phyloP scores from a whole-genome alignment of 768 basidiomycete genomes.

The Russula sp. region DNA sequence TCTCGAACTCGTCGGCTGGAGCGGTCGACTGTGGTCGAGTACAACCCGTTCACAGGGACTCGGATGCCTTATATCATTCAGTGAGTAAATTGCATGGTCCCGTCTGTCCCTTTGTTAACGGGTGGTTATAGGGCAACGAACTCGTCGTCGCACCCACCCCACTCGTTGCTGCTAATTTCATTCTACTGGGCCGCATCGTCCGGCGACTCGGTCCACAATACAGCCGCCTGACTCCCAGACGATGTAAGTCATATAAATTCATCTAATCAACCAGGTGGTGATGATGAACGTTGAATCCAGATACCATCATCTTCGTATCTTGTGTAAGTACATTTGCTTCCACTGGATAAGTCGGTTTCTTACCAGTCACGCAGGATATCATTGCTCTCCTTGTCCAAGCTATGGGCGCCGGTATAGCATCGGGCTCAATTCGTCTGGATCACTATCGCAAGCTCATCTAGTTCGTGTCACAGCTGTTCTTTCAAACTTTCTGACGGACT shows the following conservation, averaged over 20 bases:
- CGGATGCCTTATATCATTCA: constrained; percentile 22
- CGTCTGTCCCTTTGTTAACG: neutral
- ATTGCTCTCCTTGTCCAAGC: constrained; percentile 23
- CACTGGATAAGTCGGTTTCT: neutral
- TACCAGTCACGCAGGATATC: constrained; percentile 23
- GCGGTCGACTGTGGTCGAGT: constrained; percentile 26
- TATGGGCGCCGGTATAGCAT: constrained; percentile 24
- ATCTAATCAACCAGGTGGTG: neutral
- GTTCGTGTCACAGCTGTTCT: neutral
- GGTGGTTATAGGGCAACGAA: constrained; percentile 3
- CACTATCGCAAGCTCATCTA: neutral
- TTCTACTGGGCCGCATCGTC: constrained; percentile 28
- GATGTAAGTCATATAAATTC: constrained; percentile 14
- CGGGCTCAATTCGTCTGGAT: neutral
- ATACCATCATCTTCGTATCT: constrained; percentile 21
- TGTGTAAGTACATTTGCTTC: constrained; percentile 12
- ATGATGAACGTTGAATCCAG: constrained; percentile 5
- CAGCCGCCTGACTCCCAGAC: constrained; percentile 25
- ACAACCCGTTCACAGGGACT: constrained; percentile 14
- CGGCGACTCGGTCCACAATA: constrained; percentile 23
- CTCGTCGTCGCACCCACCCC: constrained; percentile 27
- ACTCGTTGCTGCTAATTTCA: constrained; percentile 28
- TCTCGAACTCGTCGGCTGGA: constrained; percentile 26
- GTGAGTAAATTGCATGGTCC: constrained; percentile 11
- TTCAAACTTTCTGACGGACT: neutral